Evolutionary conservation across 2,329 filamentous ascomycete species (phyloP), one percentile per base, ranked within the genome.

Genomic region (Tricladium varicosporioides): DNA sequence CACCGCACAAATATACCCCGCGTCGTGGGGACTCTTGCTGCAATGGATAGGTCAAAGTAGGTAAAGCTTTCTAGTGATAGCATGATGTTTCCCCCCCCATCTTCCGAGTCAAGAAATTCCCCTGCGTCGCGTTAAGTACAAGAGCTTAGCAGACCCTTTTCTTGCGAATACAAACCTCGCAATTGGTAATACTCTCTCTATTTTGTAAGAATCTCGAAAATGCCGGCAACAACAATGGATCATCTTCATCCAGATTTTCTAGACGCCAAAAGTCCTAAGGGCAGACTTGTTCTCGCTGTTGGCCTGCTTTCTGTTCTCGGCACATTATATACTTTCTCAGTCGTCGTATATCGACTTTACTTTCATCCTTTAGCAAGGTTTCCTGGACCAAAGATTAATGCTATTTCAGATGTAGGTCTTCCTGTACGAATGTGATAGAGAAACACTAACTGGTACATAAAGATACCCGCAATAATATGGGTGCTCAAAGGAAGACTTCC

Each of bases 331-430:
- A 22, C 33, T 15, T 16, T 42, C 18, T 31, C 31, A 42, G 13
- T 51, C 16, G 31, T 42, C n/a, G 33, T 51, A 13, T 57, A 57
- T 47, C 43, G 50, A 9, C 32, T 53, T 13, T 53, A 43, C n/a
- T 53, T 53, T 18, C 54, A 57, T 36, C 54, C 54, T 10, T 33
- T 53, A 9, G 43, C 44, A 5, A 53, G 48, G 36, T 53, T 32
- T 27, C 50, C 54, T 16, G 49, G 49, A 5, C 49, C 53, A 33
- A 31, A n/a, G 8, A 14, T 54, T 2, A 51, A 51, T 33, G 33
- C 31, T 2, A 22, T 51, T 2, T 51, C 48, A 16, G 48, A 51
- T 5, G 48, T 51, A 42, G 48, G 32, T 13, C 11, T 32, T 2
- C 2, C 7, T 42, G 19, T 4, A 31, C 14, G 5, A 31, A 33